Conservation (phyloP, 139 green algal genomes). For the Asterochloris sp. region DNA sequence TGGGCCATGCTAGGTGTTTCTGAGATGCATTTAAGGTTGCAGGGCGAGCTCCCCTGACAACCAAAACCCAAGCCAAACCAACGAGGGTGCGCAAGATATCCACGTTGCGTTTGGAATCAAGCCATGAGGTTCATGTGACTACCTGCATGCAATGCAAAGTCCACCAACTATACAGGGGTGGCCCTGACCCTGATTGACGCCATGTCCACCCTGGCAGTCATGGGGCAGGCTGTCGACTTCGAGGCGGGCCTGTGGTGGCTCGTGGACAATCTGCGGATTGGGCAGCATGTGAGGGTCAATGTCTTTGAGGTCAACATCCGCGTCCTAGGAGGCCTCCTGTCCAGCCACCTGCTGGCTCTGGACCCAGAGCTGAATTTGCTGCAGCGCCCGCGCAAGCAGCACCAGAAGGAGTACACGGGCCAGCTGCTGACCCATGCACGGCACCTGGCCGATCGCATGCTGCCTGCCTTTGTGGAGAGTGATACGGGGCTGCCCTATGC, state of each 20-base stretch:
- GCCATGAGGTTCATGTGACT: too few relatives aligned
- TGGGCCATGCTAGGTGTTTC: too few relatives aligned
- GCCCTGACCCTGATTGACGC: conserved; percentile 23
- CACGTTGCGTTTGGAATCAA: too few relatives aligned
- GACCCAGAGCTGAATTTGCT: conserved; percentile 9
- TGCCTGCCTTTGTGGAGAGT: conserved; percentile 65
- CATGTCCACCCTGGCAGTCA: conserved; percentile 18
- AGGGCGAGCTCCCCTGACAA: too few relatives aligned
- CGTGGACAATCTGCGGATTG: conserved; percentile 45
- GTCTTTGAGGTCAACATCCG: conserved; percentile 72
- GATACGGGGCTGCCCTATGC: conserved; percentile 10
- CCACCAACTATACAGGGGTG: conserved; percentile 8
- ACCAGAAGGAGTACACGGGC: conserved; percentile 43
- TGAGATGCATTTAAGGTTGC: too few relatives aligned
- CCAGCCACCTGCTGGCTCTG: conserved; percentile 37
- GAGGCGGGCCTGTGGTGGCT: conserved; percentile 13
- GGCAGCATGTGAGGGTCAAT: conserved; percentile 48
- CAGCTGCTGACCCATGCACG: conserved; percentile 53
- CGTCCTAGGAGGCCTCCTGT: conserved; percentile 54
- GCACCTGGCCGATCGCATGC: conserved; percentile 63
- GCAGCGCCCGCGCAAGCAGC: not conserved
- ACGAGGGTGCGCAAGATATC: too few relatives aligned
- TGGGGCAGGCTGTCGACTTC: conserved; percentile 17
- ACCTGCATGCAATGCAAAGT: not conserved
- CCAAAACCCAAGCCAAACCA: too few relatives aligned